A percentile compares a stretch with the other conserved stretches of the same genome.
phyloP scores from a whole-genome alignment of 2,329 filamentous ascomycete genomes.

The Pseudocercospora pini-densiflorae region DNA sequence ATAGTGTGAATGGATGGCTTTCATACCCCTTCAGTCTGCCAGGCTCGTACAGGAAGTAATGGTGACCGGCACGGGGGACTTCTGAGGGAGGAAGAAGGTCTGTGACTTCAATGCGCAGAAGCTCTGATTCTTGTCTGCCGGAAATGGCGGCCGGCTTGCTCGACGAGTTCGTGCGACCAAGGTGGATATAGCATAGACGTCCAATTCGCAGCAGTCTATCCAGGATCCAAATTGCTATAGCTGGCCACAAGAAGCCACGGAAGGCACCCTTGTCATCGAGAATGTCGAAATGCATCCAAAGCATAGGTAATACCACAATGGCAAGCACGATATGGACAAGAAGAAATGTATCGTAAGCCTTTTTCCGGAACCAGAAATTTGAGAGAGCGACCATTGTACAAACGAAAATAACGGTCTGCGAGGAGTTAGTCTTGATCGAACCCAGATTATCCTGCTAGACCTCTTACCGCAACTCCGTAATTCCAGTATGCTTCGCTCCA shows the following conservation, averaged over 20 bases:
- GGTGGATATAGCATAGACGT: neutral
- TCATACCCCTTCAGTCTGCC: slow-evolving; percentile 53
- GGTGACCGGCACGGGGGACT: neutral
- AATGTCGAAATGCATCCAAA: slow-evolving; percentile 58
- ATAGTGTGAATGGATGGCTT: slow-evolving; percentile 53
- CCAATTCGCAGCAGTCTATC: slow-evolving; percentile 54
- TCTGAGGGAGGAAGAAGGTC: neutral
- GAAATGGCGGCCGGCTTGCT: neutral
- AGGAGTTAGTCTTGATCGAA: neutral
- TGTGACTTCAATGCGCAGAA: neutral
- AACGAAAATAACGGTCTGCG: slow-evolving; percentile 46
- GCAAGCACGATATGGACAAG: slow-evolving; percentile 58
- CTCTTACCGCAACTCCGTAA: slow-evolving; percentile 52
- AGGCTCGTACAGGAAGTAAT: slow-evolving; percentile 45
- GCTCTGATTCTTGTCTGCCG: neutral
- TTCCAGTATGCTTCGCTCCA: slow-evolving; percentile 55
- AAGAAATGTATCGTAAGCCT: slow-evolving; percentile 59
- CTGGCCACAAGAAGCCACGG: slow-evolving; percentile 56
- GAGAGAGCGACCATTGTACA: slow-evolving; percentile 53
- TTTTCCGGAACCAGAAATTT: slow-evolving; percentile 55
- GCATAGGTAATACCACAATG: slow-evolving; percentile 47
- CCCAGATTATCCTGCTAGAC: neutral
- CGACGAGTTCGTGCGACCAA: neutral
- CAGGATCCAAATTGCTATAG: slow-evolving; percentile 54
- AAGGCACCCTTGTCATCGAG: slow-evolving; percentile 59